Base-by-base conservation (phyloP, 495 filamentous ascomycete species). In the Xylaria sp. region DNA sequence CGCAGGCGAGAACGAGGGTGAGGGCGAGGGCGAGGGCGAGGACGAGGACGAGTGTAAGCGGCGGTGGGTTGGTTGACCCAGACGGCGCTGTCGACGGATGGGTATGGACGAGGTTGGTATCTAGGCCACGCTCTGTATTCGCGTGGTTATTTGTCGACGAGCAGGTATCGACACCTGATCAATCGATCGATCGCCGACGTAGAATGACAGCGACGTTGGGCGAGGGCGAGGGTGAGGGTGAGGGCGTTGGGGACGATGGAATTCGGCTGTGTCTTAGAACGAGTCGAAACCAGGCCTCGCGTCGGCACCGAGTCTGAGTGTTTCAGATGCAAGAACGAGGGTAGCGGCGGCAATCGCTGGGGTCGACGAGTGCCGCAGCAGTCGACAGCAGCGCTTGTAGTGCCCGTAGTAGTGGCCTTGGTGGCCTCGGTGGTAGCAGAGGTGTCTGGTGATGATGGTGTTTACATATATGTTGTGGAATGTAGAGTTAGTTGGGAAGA, bases 291-390 rank as follows among this genome's bases (percentile, higher is more conserved):
- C 52, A 50, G 57, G 53, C 31, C 41, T 61, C 52, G 69, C 62
- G 50, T 67, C 35, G 41, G 50, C 43, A 46, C 46, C 37, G 40
- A 52, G 35, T 37, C 35, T 37, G 52, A 37, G 7, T 61, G 69
- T 67, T 67, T 71, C 53, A 67, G 61, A 61, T 46, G 57, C 33
- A 69, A 46, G 43, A 69, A 52, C 43, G 57, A 62, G 44, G n/a
- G 55, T 14, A 69, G 67, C 53, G 57, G 57, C 57, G 55, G 67
- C 67, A 15, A 50, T 26, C 11, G 15, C 29, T 26, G 19, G 14
- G 26, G 63, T 9, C 8, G 19, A n/a, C 11, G 14, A 50, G 19
- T 67, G 37, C 50, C 17, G 37, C 29, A 26, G 53, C 55, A 48
- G 29, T 44, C 37, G 40, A 21, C 35, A 44, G 65, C 9, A 59